These are phyloP conservation scores for Pseudomassariella vexata DNA, from an alignment of 2,329 filamentous ascomycete species.

Conservation along the genomic window DNA sequence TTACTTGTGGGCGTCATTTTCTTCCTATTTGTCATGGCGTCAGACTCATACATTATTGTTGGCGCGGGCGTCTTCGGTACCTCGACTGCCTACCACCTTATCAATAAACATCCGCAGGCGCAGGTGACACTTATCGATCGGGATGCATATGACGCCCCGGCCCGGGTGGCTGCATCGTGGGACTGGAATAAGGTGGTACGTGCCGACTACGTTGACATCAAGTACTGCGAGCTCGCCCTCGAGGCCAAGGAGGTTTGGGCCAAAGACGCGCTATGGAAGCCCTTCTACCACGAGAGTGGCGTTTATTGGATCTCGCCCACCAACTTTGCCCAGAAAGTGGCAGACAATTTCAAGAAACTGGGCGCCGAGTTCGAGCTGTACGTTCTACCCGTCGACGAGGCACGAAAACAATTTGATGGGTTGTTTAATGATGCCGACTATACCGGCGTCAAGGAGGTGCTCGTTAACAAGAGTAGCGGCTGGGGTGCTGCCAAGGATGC, in stretches of 20 bases:
- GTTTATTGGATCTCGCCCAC: conserved; percentile 49
- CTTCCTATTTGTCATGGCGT: too few relatives aligned
- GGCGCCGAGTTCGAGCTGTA: conserved; percentile 33
- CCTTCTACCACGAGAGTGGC: conserved; percentile 44
- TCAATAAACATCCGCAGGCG: conserved; percentile 41
- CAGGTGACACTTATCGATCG: conserved; percentile 54
- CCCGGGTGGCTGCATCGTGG: conserved; percentile 56
- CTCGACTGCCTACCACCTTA: conserved; percentile 59
- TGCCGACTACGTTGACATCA: conserved; percentile 59
- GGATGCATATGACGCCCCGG: conserved; percentile 41
- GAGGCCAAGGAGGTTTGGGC: conserved; percentile 56
- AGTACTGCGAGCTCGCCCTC: conserved; percentile 59
- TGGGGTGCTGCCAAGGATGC: conserved; percentile 59
- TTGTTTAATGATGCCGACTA: conserved; percentile 58
- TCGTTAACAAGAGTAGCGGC: conserved; percentile 56
- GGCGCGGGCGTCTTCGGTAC: conserved; percentile 62
- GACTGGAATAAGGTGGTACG: conserved; percentile 71
- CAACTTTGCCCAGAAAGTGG: conserved; percentile 44
- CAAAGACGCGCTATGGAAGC: conserved; percentile 37
- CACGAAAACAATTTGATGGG: conserved; percentile 47
- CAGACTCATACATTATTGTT: conserved; percentile 53
- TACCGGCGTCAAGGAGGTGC: conserved; percentile 50
- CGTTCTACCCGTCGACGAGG: conserved; percentile 38
- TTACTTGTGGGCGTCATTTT: too few relatives aligned
- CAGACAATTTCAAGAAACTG: conserved; percentile 44